phyloP scores from a whole-genome alignment of 768 basidiomycete genomes.

The Trametes maxima region DNA sequence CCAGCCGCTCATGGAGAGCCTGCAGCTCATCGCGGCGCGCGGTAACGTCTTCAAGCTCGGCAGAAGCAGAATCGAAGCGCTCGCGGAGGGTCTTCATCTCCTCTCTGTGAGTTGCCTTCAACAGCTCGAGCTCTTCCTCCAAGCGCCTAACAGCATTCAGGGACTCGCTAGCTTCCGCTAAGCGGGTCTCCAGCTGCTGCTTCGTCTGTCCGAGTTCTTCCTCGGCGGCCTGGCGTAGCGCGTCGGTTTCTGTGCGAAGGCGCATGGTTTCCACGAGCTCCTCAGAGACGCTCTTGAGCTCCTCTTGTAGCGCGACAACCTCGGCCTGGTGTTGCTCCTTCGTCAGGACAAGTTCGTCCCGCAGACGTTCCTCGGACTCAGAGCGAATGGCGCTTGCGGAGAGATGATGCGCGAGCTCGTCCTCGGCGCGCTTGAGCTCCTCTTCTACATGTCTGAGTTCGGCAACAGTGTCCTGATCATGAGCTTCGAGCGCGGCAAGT shows the following conservation, averaged over 20 bases:
- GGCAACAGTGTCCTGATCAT: conserved; percentile 10
- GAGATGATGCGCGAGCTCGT: conserved; percentile 23
- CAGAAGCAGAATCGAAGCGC: background rate
- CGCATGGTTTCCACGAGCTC: conserved; percentile 25
- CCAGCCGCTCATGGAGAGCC: conserved; percentile 11
- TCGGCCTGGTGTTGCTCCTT: conserved; percentile 16
- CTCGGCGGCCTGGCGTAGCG: conserved; percentile 19
- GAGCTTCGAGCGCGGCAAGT: conserved; percentile 20
- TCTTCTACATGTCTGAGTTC: conserved; percentile 14
- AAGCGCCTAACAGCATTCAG: conserved; percentile 26
- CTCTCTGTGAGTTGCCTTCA: conserved; percentile 8
- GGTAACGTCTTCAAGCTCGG: conserved; percentile 11
- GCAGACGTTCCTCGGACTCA: conserved; percentile 15
- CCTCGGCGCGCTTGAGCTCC: conserved; percentile 24
- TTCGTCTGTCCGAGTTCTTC: conserved; percentile 26
- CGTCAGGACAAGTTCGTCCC: conserved; percentile 10
- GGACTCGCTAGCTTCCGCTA: conserved; percentile 26
- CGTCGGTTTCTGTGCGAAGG: conserved; percentile 16
- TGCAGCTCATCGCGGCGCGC: conserved; percentile 18
- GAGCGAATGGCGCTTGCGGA: conserved; percentile 16
- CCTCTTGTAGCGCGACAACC: conserved; percentile 18
- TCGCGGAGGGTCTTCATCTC: conserved; percentile 13
- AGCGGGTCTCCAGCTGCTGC: conserved; percentile 29
- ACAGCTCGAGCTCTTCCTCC: conserved; percentile 14
- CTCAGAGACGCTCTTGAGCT: conserved; percentile 18